Base-by-base conservation (phyloP, 2,329 filamentous ascomycete genomes). In the Colletotrichum coccodes region DNA sequence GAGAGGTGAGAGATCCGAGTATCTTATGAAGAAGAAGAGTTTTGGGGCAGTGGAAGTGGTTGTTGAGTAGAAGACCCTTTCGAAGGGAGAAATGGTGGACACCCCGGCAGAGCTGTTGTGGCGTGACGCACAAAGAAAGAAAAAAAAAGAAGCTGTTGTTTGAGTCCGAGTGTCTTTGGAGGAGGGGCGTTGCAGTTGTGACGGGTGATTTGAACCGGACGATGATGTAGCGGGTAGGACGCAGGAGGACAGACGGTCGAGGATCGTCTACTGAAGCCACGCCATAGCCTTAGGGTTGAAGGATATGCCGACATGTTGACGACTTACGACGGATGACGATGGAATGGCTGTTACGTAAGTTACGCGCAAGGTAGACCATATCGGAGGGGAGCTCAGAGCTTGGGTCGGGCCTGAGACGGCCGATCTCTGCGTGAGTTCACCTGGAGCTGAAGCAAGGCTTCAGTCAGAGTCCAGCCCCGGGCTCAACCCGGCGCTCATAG, bases 41-140 rank as follows among this genome's bases (percentile, higher is more conserved):
- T 69, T 71, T 70, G 69, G 65, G 69, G 68, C 67, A 54, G 70
- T 70, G 70, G 67, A 71, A 70, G 70, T 71, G 70, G 70, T 70
- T 67, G 67, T 68, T 67, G 70, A 70, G 68, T 70, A 64, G 70
- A 67, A 68, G 59, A 62, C 67, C 68, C 59, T 61, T 52, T 64
- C 38, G 68, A 68, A 68, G 70, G 63, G 63, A 59, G 50, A 60
- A 60, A 62, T 60, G 68, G 68, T 67, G 62, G 63, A 67, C 62
- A 61, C 62, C 49, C 49, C 57, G 68, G 68, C 70, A 67, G 63
- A 70, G 67, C 54, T 70, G 63, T 68, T 65, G 68, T 61, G 70
- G 68, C 59, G 68, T 68, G 68, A 68, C 54, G 69, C 69, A 70
- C 60, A 69, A 64, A 68, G n/a, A n/a, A n/a, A n/a, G n/a, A n/a